Base-by-base conservation (phyloP, 371 early-diverging fungal genomes). In the Zopfochytrium polystomum region DNA sequence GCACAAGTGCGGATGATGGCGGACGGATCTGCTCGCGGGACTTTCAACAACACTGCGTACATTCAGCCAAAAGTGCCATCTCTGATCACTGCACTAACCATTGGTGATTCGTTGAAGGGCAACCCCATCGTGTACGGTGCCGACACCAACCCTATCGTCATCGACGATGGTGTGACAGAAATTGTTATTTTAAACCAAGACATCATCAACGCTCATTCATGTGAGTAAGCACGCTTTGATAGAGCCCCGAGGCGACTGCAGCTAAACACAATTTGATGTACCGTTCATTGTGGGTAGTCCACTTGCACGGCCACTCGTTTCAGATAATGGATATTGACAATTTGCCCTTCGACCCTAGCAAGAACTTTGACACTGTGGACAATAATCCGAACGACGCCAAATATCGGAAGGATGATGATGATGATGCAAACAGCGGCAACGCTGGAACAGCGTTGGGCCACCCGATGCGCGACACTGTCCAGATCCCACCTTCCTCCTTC, bases 241-340 rank as follows among this genome's bases (percentile, higher is more conserved):
- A n/a, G n/a, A n/a, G n/a, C n/a, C 11, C n/a, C 48, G 13, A 7
- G n/a, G 9, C 22, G 7, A 7, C 26, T 48, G 9, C 48, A 26
- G 7, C 22, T 11, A 7, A 48, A 13, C 22, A 9, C 22, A 13
- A 22, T 11, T 7, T 48, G 22, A 48, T 7, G 52, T 30, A 27
- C 31, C 9, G 13, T 20, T 52, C 9, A 13, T 26, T 13, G n/a
- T n/a, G 13, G 13, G 23, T 30, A 52, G 52, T 52, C 31, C 52
- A 52, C 30, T 20, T 52, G 52, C 52, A 52, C 20, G 52, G 52
- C 18, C 52, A 52, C 30, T 30, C 18, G 20, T 52, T 52, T 31
- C 52, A 52, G 30, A 31, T 52, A 13, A 52, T 52, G 13, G 31
- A 5, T 13, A 31, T 52, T 15, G 52, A 13, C 6, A 31, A 18